Evolutionary conservation across 495 filamentous ascomycete species (phyloP), one percentile per base, ranked within the genome.

Genomic region (Rhypophila decipiens): DNA sequence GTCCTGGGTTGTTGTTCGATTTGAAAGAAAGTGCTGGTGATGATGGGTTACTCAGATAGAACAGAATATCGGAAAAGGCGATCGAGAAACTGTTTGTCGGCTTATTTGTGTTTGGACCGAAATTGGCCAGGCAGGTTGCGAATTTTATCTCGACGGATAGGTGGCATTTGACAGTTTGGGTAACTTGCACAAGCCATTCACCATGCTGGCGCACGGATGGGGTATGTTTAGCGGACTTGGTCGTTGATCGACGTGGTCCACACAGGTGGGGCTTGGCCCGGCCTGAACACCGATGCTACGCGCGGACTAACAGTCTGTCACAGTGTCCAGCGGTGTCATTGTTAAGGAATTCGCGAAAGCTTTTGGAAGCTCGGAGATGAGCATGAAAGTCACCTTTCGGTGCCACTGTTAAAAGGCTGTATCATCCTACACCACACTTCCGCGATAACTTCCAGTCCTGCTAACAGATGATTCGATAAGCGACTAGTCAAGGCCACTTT

Each of bases 141-240:
- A 39, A 18, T 18, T 39, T 39, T n/a, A n/a, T n/a, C n/a, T n/a
- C n/a, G n/a, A n/a, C n/a, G n/a, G 36, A 39, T 17, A 39, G 36
- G 36, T 39, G 36, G 36, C 36, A 39, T 39, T 39, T 39, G 36
- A n/a, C n/a, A n/a, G n/a, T n/a, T n/a, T n/a, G 36, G 17, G 36
- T 17, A 39, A 31, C 13, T 39, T 9, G 17, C 31, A 11, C 12
- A 18, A 9, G 2, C 9, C 36, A 18, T 39, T 18, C 9, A 39
- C 10, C 9, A 2, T 9, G 36, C 36, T 39, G 15, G 36, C 36
- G 12, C 36, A 39, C 36, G 36, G 36, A 39, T 39, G 17, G 36
- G 36, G 36, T 39, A 2, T 13, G 36, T 8, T 13, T 18, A 39
- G 36, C 36, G 36, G 36, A 39, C 17, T 2, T 11, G 17, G 31